Evolutionary conservation across 2,329 filamentous ascomycete species (phyloP).

Genomic region (Neonectria faginata): DNA sequence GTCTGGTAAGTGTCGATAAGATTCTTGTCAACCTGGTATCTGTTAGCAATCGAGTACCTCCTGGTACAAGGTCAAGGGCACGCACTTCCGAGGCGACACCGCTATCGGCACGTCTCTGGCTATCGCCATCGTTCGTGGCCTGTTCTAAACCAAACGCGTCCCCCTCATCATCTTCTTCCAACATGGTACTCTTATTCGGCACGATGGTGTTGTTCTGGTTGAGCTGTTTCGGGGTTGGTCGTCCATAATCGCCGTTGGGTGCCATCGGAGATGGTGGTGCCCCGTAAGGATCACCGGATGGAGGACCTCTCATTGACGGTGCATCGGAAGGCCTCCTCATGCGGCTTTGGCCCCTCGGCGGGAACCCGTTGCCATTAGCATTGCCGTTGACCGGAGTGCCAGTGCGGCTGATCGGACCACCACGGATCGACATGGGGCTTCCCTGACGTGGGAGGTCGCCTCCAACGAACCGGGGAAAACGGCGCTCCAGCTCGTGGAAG

Average conservation of each 20-base stretch:
- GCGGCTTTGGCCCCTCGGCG: conserved; percentile 64
- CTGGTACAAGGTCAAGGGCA: conserved; percentile 11
- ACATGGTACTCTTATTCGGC: conserved; percentile 96
- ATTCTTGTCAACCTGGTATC: conserved; percentile 72
- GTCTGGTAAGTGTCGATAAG: conserved; percentile 82
- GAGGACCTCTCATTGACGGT: conserved; percentile 67
- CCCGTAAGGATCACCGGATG: conserved; percentile 58
- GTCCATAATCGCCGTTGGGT: conserved; percentile 73
- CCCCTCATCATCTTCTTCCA: conserved; percentile 90
- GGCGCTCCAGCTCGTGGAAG: conserved; percentile 91
- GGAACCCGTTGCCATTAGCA: conserved; percentile 49
- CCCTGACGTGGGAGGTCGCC: conserved; percentile 75
- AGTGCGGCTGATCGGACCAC: conserved; percentile 67
- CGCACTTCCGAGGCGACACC: conserved; percentile 55
- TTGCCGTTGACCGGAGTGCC: conserved; percentile 72
- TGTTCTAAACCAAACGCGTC: conserved; percentile 65
- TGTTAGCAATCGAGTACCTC: conserved; percentile 32
- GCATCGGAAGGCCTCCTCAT: conserved; percentile 71
- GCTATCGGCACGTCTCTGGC: conserved; percentile 49
- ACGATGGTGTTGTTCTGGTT: conserved; percentile 93
- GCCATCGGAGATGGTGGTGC: conserved; percentile 71
- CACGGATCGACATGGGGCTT: conserved; percentile 75
- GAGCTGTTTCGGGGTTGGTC: conserved; percentile 88
- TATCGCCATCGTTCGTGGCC: conserved; percentile 45
- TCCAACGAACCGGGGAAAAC: conserved; percentile 84